Evolutionary conservation across 202 grass and related monocot species (phyloP).

Genomic region (Sporobolus alterniflorus): DNA sequence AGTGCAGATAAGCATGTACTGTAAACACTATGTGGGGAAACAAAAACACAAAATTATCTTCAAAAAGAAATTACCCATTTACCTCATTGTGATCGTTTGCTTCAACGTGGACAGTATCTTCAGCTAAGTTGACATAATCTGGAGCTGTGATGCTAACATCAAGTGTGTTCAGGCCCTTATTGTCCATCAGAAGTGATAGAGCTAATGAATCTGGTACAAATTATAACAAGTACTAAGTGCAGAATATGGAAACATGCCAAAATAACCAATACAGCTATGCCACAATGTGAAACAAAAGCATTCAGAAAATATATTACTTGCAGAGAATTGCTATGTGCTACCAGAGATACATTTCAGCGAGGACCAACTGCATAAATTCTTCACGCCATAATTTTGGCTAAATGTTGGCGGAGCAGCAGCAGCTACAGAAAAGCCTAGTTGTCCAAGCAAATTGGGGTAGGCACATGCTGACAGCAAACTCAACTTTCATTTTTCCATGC

Average conservation of each 20-base stretch:
- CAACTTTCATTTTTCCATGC: background rate
- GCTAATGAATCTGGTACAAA: constrained; percentile 75
- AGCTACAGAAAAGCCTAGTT: background rate
- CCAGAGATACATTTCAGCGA: background rate
- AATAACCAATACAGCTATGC: constrained; percentile 20
- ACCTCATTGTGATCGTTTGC: constrained; percentile 72
- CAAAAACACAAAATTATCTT: constrained; percentile 1
- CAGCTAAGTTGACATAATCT: constrained; percentile 59
- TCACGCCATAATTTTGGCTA: background rate
- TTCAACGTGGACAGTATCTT: constrained; percentile 55
- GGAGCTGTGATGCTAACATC: constrained; percentile 72
- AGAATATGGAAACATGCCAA: background rate
- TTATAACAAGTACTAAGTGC: constrained; percentile 13
- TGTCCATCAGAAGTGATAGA: constrained; percentile 88
- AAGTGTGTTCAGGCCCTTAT: constrained; percentile 59
- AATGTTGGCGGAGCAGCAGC: background rate
- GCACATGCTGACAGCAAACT: background rate
- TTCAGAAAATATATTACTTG: background rate
- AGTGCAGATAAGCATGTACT: background rate
- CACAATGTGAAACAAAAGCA: background rate
- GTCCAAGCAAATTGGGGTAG: background rate
- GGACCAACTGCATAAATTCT: constrained; percentile 8
- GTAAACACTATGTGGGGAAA: background rate
- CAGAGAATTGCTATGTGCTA: background rate
- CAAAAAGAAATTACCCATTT: constrained; percentile 11